Evolutionary conservation across 2,329 filamentous ascomycete genomes (phyloP), one percentile per base, ranked within the genome.

Genomic region (Diaporthe ilicicola): DNA sequence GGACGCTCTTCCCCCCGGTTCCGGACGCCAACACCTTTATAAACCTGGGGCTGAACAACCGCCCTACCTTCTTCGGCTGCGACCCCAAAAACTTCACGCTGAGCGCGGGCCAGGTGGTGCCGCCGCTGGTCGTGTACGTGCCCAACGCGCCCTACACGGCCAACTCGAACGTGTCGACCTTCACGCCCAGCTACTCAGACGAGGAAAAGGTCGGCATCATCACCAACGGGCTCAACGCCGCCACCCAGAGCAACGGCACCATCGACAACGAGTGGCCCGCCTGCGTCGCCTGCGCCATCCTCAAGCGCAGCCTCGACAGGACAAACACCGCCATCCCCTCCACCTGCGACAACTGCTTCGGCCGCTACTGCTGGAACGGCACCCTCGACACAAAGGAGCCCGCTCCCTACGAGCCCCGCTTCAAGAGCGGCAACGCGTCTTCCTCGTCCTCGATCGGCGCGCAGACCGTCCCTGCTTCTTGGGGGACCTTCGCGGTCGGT

Each of bases 311-410:
- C 75, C 88, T 96, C 74, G 85, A 90, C 72, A 88, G 94, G 62
- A 95, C 93, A 0, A 85, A 86, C 22, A 92, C 92, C 0, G 73
- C 83, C 0, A 86, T 95, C 1, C 95, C 95, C 0, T 85, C 87
- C 0, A 89, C 89, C 12, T 99, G 96, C 83, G 85, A 82, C 53
- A 77, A 86, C 62, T 99, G 96, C 83, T 98, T 98, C 81, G 75
- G 84, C 15, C 81, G 84, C 24, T 98, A 98, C 84, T 99, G 96
- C 87, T 99, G 96, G 96, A 89, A 98, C 79, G 96, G 96, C n/a
- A 93, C 89, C 1, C 51, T 77, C 22, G 78, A 78, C 65, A 71
- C 70, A 9, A 29, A n/a, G 53, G 70, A 75, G 68, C 70, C 71
- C 4, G 44, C 55, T 9, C 74, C 74, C 37, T 83, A 82, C 66